Conservation (phyloP, 2,329 filamentous ascomycete species). For the Clonostachys rhizophaga region DNA sequence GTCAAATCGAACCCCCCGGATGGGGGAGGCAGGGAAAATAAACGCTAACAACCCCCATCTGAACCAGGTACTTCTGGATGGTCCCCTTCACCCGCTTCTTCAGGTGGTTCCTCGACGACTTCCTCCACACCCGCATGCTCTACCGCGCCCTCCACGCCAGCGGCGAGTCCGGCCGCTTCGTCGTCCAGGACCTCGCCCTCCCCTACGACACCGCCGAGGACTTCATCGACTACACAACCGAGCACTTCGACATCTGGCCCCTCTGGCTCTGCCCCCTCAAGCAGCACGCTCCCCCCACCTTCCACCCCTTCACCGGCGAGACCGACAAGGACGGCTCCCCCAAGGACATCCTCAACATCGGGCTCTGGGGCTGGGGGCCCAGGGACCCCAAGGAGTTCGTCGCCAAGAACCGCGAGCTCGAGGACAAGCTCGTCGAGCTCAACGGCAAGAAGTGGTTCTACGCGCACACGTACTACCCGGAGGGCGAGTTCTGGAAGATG, state of each 20-base stretch:
- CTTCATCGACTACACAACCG: conserved; percentile 51
- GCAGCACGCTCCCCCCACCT: conserved; percentile 42
- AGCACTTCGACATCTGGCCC: conserved; percentile 50
- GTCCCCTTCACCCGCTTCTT: conserved; percentile 63
- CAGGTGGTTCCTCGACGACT: conserved; percentile 67
- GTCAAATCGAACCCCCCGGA: too few species aligned
- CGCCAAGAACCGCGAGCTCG: conserved; percentile 64
- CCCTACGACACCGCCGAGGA: conserved; percentile 45
- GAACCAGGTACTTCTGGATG: conserved; percentile 51
- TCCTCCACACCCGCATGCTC: conserved; percentile 69
- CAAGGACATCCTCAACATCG: conserved; percentile 52
- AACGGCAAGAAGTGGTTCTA: conserved; percentile 85
- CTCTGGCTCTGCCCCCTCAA: conserved; percentile 55
- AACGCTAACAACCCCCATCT: too few species aligned
- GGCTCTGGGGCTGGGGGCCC: conserved; percentile 78
- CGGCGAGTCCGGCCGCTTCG: conserved; percentile 58
- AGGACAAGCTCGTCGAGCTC: conserved; percentile 62
- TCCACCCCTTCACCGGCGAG: conserved; percentile 46
- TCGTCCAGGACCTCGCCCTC: conserved; percentile 64
- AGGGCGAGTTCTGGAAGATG: conserved; percentile 63
- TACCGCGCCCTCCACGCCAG: conserved; percentile 68
- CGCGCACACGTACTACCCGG: conserved; percentile 78
- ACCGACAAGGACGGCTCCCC: conserved; percentile 6
- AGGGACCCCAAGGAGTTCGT: conserved; percentile 55
- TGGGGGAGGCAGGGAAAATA: too few species aligned